Percentiles rank a stretch among this genome's conserved stretches.
Evolutionary conservation across 805 yeast genomes (phyloP).

Genomic region (Lipomyces mesembrius): DNA sequence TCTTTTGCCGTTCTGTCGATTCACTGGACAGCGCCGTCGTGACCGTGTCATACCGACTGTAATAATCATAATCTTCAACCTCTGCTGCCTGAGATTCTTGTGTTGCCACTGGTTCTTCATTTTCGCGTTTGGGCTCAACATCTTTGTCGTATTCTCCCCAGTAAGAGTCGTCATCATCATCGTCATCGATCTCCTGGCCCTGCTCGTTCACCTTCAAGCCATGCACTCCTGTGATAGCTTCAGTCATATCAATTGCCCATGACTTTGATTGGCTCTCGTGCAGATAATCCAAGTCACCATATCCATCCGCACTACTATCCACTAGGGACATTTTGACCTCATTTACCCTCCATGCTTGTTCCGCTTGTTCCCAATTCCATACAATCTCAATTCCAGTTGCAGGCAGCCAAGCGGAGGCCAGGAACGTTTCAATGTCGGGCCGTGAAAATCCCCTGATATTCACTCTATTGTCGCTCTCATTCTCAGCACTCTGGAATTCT

Average conservation of each 20-base stretch:
- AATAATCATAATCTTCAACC: constrained; percentile 29
- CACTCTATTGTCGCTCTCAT: not conserved
- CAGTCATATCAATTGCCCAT: constrained; percentile 4
- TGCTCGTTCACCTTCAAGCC: constrained; percentile 15
- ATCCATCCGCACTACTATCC: not conserved
- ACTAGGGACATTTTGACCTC: constrained; percentile 14
- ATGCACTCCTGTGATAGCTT: not conserved
- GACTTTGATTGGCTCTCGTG: not conserved
- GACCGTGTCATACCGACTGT: constrained; percentile 33
- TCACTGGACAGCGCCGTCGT: constrained; percentile 36
- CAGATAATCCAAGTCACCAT: constrained; percentile 8
- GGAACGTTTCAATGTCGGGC: constrained; percentile 26
- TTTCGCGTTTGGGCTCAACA: constrained; percentile 33
- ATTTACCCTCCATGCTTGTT: constrained; percentile 28
- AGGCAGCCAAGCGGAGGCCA: constrained; percentile 12
- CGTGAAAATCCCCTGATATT: constrained; percentile 11
- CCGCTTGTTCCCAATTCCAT: constrained; percentile 21
- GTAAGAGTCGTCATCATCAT: constrained; percentile 35
- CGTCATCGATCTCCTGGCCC: constrained; percentile 21
- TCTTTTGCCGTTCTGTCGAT: constrained; percentile 28
- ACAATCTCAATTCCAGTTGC: constrained; percentile 11
- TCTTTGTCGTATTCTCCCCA: constrained; percentile 33
- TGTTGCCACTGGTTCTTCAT: constrained; percentile 5
- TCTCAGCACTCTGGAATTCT: not conserved
- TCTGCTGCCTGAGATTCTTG: not conserved